Conservation (phyloP, 2,329 filamentous ascomycete genomes). For the Alternaria hordeiaustralica region DNA sequence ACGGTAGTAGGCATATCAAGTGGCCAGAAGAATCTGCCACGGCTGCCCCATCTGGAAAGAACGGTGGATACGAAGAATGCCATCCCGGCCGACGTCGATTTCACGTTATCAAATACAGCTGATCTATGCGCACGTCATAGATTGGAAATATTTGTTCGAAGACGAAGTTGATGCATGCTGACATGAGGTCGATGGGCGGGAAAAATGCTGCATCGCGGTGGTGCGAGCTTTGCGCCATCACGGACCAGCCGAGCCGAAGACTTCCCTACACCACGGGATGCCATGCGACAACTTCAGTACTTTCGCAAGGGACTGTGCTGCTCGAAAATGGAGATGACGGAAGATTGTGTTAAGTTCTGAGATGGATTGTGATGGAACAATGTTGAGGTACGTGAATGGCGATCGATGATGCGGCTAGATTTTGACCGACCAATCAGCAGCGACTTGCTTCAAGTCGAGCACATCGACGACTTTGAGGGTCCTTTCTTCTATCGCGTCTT, state of each 20-base stretch:
- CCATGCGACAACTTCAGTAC: neutral
- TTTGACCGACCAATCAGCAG: slow-evolving; percentile 1
- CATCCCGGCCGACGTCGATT: neutral
- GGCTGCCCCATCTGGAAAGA: neutral
- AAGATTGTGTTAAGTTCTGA: neutral
- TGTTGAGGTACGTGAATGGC: neutral
- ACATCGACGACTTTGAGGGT: neutral
- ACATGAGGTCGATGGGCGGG: neutral
- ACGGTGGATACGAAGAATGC: neutral
- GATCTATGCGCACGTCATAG: neutral
- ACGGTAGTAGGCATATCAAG: neutral
- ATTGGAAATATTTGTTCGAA: neutral
- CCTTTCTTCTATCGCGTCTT: slow-evolving; percentile 3
- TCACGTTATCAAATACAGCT: neutral
- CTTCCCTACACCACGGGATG: neutral
- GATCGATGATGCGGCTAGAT: neutral
- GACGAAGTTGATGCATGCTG: neutral
- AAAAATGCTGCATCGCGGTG: slow-evolving; percentile 1
- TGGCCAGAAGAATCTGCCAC: neutral
- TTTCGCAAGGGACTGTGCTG: neutral
- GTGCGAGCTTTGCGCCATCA: slow-evolving; percentile 11
- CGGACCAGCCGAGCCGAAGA: neutral
- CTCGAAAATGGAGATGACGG: neutral
- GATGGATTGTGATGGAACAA: neutral
- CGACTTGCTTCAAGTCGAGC: neutral